Evolutionary conservation across 2,329 filamentous ascomycete species (phyloP).

Genomic region (Monosporascus sp.): DNA sequence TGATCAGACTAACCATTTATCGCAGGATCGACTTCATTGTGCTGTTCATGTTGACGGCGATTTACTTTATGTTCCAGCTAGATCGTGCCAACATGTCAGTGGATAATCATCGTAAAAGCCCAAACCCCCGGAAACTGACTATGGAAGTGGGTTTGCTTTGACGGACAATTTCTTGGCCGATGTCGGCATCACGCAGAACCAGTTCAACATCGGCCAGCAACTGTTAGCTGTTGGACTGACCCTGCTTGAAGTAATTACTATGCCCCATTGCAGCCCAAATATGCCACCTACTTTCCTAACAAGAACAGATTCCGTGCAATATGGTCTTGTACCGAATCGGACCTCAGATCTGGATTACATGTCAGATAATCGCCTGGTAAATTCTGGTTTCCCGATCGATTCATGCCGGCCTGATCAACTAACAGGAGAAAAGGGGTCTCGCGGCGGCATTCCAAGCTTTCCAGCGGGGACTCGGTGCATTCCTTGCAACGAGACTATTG

Average conservation of each 20-base stretch:
- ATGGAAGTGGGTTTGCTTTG: not conserved
- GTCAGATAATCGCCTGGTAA: slow-evolving; percentile 37
- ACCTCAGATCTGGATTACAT: slow-evolving; percentile 39
- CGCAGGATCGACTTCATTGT: not conserved
- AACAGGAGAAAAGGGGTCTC: not conserved
- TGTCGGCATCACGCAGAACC: not conserved
- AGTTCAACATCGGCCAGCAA: not conserved
- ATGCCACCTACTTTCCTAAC: slow-evolving; percentile 30
- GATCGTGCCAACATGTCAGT: slow-evolving; percentile 1
- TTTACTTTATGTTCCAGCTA: slow-evolving; percentile 1
- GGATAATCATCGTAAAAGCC: not conserved
- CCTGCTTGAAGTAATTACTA: slow-evolving; percentile 37
- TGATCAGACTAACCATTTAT: not conserved
- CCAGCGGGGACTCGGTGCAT: slow-evolving; percentile 23
- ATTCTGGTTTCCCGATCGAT: slow-evolving; percentile 20
- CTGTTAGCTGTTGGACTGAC: not conserved
- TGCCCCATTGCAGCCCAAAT: slow-evolving; percentile 32
- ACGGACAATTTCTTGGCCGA: slow-evolving; percentile 1
- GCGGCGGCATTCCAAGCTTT: slow-evolving; percentile 28
- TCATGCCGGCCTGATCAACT: slow-evolving; percentile 10
- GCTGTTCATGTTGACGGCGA: not conserved
- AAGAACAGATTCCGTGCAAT: slow-evolving; percentile 36
- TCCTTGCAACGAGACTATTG: slow-evolving; percentile 13
- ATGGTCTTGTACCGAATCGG: slow-evolving; percentile 40
- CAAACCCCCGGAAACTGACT: not conserved